Conservation (phyloP, 2,329 filamentous ascomycete genomes). For the Pestalotiopsis sp. region DNA sequence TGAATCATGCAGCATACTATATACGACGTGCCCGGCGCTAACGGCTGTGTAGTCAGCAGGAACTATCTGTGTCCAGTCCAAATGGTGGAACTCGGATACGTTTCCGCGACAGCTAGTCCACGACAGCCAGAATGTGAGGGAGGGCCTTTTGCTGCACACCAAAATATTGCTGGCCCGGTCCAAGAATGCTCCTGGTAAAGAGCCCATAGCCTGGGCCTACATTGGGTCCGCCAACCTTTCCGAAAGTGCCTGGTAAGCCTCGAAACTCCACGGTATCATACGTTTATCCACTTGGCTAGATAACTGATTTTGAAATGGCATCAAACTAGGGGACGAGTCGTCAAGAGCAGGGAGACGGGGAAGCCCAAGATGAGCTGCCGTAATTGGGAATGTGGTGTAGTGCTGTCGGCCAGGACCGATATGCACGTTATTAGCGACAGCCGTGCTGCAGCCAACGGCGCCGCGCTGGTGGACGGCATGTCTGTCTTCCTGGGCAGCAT, state of each 20-base stretch:
- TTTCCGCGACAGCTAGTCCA: conserved; percentile 76
- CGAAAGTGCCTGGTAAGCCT: conserved; percentile 83
- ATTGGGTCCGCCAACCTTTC: conserved; percentile 90
- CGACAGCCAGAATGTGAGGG: conserved; percentile 73
- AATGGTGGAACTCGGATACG: conserved; percentile 68
- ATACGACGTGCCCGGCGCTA: conserved; percentile 12
- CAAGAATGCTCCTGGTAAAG: conserved; percentile 16
- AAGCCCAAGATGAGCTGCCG: conserved; percentile 77
- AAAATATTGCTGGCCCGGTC: conserved; percentile 67
- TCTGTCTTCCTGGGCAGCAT: conserved; percentile 38
- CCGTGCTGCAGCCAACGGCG: conserved; percentile 17
- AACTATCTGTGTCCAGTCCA: conserved; percentile 77
- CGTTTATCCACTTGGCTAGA: not conserved
- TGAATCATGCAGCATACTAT: not conserved
- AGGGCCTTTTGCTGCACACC: conserved; percentile 82
- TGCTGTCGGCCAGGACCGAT: conserved; percentile 59
- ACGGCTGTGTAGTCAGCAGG: conserved; percentile 62
- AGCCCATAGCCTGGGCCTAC: conserved; percentile 71
- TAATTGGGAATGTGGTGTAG: conserved; percentile 95
- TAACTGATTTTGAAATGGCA: conserved; percentile 1
- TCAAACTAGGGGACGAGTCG: conserved; percentile 70
- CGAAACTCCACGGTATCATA: not conserved
- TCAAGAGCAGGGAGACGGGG: conserved; percentile 68
- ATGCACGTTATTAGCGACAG: conserved; percentile 19
- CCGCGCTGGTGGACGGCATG: conserved; percentile 12